A percentile compares a stretch with the other conserved stretches of the same genome.
Evolutionary conservation across 2,329 filamentous ascomycete species (phyloP).

Genomic region (Arthrinium puccinioides): DNA sequence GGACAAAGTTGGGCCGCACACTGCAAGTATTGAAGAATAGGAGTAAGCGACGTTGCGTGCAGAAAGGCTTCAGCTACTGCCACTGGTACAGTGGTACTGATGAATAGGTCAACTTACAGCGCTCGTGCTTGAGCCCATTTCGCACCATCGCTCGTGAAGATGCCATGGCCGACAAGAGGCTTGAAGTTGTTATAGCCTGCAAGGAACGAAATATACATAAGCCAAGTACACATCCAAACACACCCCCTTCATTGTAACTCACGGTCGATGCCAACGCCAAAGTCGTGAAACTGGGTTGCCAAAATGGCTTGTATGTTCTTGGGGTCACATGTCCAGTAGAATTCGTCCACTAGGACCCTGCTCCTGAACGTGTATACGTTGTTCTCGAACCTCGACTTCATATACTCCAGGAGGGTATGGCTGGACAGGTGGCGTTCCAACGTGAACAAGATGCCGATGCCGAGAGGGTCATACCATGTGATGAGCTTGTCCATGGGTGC

Average conservation of each 20-base stretch:
- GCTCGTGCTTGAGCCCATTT: conserved; percentile 45
- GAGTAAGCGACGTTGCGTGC: background rate
- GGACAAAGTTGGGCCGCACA: conserved; percentile 1
- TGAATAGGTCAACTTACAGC: conserved; percentile 18
- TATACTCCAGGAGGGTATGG: conserved; percentile 12
- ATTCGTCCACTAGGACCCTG: conserved; percentile 13
- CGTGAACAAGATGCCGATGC: conserved; percentile 16
- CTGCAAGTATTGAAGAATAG: background rate
- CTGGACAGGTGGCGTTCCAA: conserved; percentile 8
- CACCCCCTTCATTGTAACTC: conserved; percentile 22
- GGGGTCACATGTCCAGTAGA: conserved; percentile 15
- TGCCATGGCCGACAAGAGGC: conserved; percentile 34
- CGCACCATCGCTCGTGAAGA: conserved; percentile 47
- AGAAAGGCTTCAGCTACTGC: too few relatives aligned
- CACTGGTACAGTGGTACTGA: too few relatives aligned
- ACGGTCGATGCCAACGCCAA: conserved; percentile 24
- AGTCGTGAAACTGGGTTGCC: conserved; percentile 33
- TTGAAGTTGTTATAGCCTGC: conserved; percentile 18
- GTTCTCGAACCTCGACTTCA: conserved; percentile 6
- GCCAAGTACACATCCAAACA: conserved; percentile 23
- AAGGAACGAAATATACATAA: background rate
- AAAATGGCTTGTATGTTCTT: conserved; percentile 9
- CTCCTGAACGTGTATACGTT: conserved; percentile 17
- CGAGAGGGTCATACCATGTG: conserved; percentile 11
- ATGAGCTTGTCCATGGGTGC: conserved; percentile 2